Conservation (phyloP, 148 eudicot species). For the Camellia granthamiana region DNA sequence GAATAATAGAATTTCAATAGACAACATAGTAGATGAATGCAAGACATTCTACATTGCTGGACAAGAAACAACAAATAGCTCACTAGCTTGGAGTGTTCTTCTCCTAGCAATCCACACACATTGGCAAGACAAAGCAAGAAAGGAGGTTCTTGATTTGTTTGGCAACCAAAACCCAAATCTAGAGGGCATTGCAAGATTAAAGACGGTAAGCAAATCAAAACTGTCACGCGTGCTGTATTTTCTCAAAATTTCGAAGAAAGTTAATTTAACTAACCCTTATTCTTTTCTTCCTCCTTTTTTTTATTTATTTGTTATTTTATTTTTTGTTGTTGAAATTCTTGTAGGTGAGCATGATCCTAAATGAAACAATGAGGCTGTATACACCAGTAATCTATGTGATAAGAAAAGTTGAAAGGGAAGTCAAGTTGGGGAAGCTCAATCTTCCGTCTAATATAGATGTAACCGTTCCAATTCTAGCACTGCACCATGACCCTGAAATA, state of each 20-base stretch:
- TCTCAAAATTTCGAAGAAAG: no score
- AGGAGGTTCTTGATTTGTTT: constrained; percentile 21
- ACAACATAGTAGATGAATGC: constrained; percentile 14
- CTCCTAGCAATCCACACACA: constrained; percentile 22
- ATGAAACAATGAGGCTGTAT: constrained; percentile 11
- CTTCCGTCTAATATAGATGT: constrained; percentile 8
- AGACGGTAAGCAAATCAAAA: constrained; percentile 12
- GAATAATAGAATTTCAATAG: constrained; percentile 1
- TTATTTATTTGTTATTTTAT: neutral
- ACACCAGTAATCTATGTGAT: neutral
- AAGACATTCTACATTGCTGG: constrained; percentile 17
- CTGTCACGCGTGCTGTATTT: no score
- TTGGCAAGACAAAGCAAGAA: constrained; percentile 33
- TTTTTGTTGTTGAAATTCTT: no score
- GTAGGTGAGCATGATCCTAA: constrained; percentile 9
- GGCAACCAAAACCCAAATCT: constrained; percentile 19
- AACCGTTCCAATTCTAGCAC: neutral
- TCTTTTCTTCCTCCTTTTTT: no score
- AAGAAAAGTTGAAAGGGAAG: constrained; percentile 4
- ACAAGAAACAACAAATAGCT: constrained; percentile 10
- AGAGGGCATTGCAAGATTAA: constrained; percentile 23
- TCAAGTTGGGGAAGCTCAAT: constrained; percentile 10
- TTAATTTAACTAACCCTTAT: no score
- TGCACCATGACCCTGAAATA: constrained; percentile 7
- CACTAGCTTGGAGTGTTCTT: neutral